Evolutionary conservation across 306 rosid genomes (phyloP), one percentile per base, ranked within the genome.

Genomic region (Calophaca sinica): DNA sequence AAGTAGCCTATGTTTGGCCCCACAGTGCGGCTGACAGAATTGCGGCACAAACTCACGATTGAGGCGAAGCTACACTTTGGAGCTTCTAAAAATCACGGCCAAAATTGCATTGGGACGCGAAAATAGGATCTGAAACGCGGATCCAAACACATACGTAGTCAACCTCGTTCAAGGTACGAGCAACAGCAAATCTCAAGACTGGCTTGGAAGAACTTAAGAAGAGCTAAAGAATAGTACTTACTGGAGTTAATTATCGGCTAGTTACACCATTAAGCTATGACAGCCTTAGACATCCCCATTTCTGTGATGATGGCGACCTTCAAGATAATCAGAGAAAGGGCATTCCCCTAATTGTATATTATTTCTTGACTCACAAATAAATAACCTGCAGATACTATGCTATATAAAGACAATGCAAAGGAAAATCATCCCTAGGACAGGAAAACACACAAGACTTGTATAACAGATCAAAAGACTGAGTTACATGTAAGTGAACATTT

Each of bases 231-330:
- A 93, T 96, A 32, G 96, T 90, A 70, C 90, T 93, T 61, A 96
- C 96, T 0, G 98, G 96, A 38, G 98, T 88, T 72, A 93, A 81
- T 82, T 93, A 94, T 76, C 96, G 83, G 83, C 81, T 89, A 35
- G 98, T 87, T 80, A 93, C 96, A 33, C 96, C 93, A 72, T 53
- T 88, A 62, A 93, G 93, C 86, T 93, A 96, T 20, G 72, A 96
- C 96, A 79, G 98, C 94, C 83, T 93, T 96, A 86, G 90, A 90
- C 62, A 93, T 93, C 71, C 90, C 98, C 96, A 90, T 93, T 75
- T 93, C 98, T 93, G 85, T 93, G 98, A 61, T 94, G 93, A 28
- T 90, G 92, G 82, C 96, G 90, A 77, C 96, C 85, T 89, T 93
- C 98, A 75, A 93, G 94, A 83, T 62, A 93, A 85, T 93, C 96